These are phyloP conservation scores for Botrytis fabae DNA, from an alignment of 2,329 filamentous ascomycete species.

Conservation along the genomic window DNA sequence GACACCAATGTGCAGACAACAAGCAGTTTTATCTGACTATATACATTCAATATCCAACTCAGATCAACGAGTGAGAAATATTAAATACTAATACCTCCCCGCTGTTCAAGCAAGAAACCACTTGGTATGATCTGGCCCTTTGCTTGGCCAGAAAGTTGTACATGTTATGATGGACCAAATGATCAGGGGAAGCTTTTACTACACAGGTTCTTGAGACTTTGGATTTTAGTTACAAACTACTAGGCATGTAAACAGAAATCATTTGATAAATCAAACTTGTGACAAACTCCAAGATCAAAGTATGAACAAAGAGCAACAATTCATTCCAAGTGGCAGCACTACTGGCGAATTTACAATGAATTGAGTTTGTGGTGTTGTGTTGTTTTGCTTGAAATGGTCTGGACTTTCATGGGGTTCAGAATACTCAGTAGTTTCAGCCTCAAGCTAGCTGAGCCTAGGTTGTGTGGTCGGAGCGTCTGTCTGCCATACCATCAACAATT, in stretches of 20 bases:
- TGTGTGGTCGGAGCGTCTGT: not conserved
- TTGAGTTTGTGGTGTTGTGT: not conserved
- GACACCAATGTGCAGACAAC: not conserved
- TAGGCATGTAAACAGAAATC: not conserved
- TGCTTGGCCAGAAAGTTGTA: not conserved
- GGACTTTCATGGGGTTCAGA: not conserved
- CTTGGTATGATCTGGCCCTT: not conserved
- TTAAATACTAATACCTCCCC: not conserved
- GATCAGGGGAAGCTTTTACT: not conserved
- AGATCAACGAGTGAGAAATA: not conserved
- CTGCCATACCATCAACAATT: not conserved
- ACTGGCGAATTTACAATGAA: not conserved
- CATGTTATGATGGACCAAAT: not conserved
- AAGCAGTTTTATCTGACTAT: not conserved
- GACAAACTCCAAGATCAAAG: not conserved
- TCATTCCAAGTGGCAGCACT: not conserved
- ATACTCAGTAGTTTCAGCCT: not conserved
- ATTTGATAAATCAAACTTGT: not conserved
- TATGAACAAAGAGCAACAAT: not conserved
- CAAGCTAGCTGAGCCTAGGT: not conserved
- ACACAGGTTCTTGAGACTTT: not conserved
- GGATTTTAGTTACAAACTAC: not conserved
- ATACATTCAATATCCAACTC: not conserved
- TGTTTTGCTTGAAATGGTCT: not conserved
- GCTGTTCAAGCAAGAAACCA: not conserved